phyloP scores from a whole-genome alignment of 2,329 filamentous ascomycete genomes.

The Apiospora arundinis region DNA sequence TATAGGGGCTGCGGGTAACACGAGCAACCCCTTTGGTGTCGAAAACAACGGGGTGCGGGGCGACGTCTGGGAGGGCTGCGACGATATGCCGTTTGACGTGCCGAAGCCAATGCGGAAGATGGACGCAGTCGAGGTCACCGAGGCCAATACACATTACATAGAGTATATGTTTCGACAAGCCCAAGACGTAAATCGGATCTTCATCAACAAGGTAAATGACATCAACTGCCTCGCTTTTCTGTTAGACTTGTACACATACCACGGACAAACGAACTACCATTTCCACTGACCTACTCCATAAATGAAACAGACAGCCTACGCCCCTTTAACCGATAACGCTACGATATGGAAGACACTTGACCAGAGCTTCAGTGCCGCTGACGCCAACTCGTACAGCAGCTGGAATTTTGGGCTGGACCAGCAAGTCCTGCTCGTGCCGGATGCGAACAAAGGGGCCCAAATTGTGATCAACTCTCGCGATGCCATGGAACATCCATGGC shows the following conservation, averaged over 20 bases:
- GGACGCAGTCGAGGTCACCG: constrained; percentile 38
- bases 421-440: constrained; percentile 44
- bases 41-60: constrained; percentile 36
- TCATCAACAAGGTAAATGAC: constrained; percentile 42
- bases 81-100: constrained; percentile 37
- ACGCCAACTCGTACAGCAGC: constrained; percentile 41
- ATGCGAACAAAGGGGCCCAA: constrained; percentile 40
- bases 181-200: constrained; percentile 44
- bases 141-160: constrained; percentile 41
- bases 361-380: constrained; percentile 35
- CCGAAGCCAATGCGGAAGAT: constrained; percentile 39
- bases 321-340: constrained; percentile 31
- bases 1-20: constrained; percentile 36
- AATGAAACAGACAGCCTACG: constrained; percentile 40
- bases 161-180: constrained; percentile 44
- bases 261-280: neutral
- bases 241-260: neutral
- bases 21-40: constrained; percentile 40
- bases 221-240: neutral
- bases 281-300: neutral
- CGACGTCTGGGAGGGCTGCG: constrained; percentile 29
- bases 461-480: constrained; percentile 46
- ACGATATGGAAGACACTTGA: constrained; percentile 40
- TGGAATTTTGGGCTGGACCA: constrained; percentile 45
- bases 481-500: constrained; percentile 48